Percentiles rank a stretch among this genome's conserved stretches.
Conservation (phyloP, 768 basidiomycete species). For the Termitomyces titanicus region DNA sequence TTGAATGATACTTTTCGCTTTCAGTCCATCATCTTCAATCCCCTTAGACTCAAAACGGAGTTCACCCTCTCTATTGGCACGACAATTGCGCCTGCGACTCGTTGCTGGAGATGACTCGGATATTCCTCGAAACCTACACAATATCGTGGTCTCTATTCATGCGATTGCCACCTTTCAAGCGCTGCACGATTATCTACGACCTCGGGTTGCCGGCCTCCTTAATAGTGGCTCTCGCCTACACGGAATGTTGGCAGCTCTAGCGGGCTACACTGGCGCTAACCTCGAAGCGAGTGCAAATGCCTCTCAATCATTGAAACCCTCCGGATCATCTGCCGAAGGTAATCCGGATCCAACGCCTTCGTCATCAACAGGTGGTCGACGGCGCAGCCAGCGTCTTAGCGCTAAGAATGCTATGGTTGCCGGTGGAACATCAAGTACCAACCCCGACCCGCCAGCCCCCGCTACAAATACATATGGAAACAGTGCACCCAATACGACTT, state of each 20-base stretch:
- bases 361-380: slow-evolving; percentile 46
- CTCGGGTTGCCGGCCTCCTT: slow-evolving; percentile 74
- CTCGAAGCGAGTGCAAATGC: slow-evolving; percentile 29
- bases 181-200: slow-evolving; percentile 92
- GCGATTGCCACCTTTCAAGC: slow-evolving; percentile 98
- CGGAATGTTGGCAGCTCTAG: slow-evolving; percentile 88
- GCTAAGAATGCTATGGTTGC: slow-evolving; percentile 48
- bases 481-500: slow-evolving; percentile 3
- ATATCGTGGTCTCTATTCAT: slow-evolving; percentile 95
- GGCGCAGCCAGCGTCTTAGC: slow-evolving; percentile 82
- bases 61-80: slow-evolving; percentile 87
- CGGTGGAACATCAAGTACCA: slow-evolving; percentile 8
- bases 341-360: slow-evolving; percentile 22
- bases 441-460: slow-evolving; percentile 15
- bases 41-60: slow-evolving; percentile 80
- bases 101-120: slow-evolving; percentile 89
- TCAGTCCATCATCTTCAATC: background rate
- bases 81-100: slow-evolving; percentile 85
- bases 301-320: slow-evolving; percentile 26
- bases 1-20: background rate
- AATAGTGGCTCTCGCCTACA: slow-evolving; percentile 66
- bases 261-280: slow-evolving; percentile 59
- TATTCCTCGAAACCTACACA: slow-evolving; percentile 80
- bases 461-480: slow-evolving; percentile 5
- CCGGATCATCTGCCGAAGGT: slow-evolving; percentile 26